Conservation (phyloP, 1,139 yeast species). For the Trichomonascaceae sp. region DNA sequence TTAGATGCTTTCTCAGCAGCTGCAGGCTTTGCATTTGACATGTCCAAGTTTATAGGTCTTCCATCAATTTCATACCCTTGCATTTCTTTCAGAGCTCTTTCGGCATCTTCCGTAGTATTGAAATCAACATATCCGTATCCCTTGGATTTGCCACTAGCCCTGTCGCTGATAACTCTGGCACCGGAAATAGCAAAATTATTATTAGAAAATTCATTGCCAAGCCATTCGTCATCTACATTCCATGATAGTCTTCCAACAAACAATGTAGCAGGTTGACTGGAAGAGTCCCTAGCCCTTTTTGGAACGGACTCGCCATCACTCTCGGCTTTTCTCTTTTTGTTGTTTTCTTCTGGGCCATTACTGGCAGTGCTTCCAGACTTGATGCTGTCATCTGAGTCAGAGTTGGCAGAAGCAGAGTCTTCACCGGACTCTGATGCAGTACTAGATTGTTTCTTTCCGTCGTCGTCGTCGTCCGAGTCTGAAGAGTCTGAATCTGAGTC, state of each 20-base stretch:
- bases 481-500: constrained; percentile 18
- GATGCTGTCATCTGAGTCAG: constrained; percentile 6
- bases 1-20: constrained; percentile 45
- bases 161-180: constrained; percentile 93
- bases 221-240: constrained; percentile 95
- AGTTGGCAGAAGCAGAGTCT: constrained; percentile 18
- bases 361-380: constrained; percentile 20
- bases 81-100: constrained; percentile 77
- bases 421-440: constrained; percentile 2
- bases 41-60: constrained; percentile 88
- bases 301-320: constrained; percentile 27
- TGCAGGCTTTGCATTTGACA: constrained; percentile 78
- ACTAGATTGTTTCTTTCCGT: not conserved
- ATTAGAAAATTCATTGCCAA: constrained; percentile 70
- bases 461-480: constrained; percentile 20
- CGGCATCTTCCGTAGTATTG: constrained; percentile 67
- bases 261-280: constrained; percentile 70
- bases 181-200: constrained; percentile 70
- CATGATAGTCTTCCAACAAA: constrained; percentile 97
- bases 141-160: constrained; percentile 87
- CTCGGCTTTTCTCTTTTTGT: constrained; percentile 34
- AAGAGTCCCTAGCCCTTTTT: constrained; percentile 42
- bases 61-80: constrained; percentile 97
- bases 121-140: constrained; percentile 99
- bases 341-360: constrained; percentile 28